Evolutionary conservation across 1,284 basidiomycete genomes (phyloP).

Genomic region (Xerocomus minutiporus): DNA sequence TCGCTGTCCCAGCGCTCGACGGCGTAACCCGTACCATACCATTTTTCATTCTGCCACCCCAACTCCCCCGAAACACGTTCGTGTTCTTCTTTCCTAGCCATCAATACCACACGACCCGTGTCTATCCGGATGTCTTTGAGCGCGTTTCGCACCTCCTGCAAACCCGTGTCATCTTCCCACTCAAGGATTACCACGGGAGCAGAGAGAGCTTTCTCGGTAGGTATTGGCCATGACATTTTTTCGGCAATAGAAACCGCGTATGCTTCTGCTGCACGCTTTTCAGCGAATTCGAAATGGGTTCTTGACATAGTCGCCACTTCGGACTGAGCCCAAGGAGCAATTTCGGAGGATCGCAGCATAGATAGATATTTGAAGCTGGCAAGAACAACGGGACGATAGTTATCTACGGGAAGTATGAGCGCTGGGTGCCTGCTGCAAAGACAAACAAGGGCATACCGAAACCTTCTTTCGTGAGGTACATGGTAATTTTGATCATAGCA

Average conservation of each 20-base stretch:
- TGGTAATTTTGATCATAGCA: conserved; percentile 83
- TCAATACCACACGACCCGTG: conserved; percentile 71
- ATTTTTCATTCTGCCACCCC: conserved; percentile 70
- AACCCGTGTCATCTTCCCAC: conserved; percentile 61
- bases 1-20: conserved; percentile 64
- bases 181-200: conserved; percentile 73
- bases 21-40: conserved; percentile 83
- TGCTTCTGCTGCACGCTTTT: conserved; percentile 76
- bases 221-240: conserved; percentile 75
- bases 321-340: conserved; percentile 72
- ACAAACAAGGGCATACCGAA: conserved; percentile 55
- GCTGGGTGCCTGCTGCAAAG: conserved; percentile 5
- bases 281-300: conserved; percentile 85
- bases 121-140: conserved; percentile 42
- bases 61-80: conserved; percentile 45
- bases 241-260: conserved; percentile 81
- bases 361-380: conserved; percentile 86
- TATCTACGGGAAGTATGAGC: conserved; percentile 37
- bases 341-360: conserved; percentile 67
- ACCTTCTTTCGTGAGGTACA: conserved; percentile 83
- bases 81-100: conserved; percentile 70
- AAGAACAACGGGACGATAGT: conserved; percentile 73
- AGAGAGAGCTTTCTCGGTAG: conserved; percentile 75
- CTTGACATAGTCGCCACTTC: conserved; percentile 76
- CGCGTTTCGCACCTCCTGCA: conserved; percentile 58